Evolutionary conservation across 1,284 basidiomycete genomes (phyloP).

Genomic region (Rhodotorula glutinis): DNA sequence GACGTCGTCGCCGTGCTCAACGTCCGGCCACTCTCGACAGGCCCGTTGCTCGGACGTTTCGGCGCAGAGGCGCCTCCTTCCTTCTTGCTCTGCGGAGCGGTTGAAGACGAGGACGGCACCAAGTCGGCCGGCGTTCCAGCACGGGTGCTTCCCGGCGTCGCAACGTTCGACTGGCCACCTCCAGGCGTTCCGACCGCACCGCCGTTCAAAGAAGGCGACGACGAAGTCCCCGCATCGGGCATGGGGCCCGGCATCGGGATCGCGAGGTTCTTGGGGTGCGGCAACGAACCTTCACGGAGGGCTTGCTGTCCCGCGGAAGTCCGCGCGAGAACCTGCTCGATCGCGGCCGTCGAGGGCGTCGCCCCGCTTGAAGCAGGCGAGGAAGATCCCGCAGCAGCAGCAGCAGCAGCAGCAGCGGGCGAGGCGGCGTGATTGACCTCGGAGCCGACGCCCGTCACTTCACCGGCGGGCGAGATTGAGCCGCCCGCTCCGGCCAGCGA

Average conservation of each 20-base stretch:
- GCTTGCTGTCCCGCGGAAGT: slow-evolving; percentile 26
- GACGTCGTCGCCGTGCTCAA: background rate
- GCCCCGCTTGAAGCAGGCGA: background rate
- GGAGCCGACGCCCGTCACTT: slow-evolving; percentile 9
- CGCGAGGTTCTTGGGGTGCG: slow-evolving; percentile 1
- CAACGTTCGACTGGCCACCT: background rate
- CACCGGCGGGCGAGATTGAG: slow-evolving; percentile 1
- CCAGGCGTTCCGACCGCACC: no score
- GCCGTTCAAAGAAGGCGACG: background rate
- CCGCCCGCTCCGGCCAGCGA: background rate
- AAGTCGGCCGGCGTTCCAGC: slow-evolving; percentile 11
- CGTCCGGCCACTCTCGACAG: background rate
- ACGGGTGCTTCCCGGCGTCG: slow-evolving; percentile 22
- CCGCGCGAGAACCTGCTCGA: slow-evolving; percentile 10
- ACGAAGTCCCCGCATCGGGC: no score
- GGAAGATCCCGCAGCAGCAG: background rate
- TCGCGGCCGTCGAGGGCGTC: background rate
- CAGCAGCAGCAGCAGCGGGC: background rate
- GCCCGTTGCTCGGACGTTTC: background rate
- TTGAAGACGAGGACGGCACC: background rate
- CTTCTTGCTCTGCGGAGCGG: background rate
- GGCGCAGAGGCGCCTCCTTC: background rate
- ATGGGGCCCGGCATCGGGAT: slow-evolving; percentile 1
- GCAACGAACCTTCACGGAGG: slow-evolving; percentile 10
- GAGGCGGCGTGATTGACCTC: slow-evolving; percentile 4